Base-by-base conservation (phyloP, 306 rosid genomes). In the Cyclanthera cordifolia region DNA sequence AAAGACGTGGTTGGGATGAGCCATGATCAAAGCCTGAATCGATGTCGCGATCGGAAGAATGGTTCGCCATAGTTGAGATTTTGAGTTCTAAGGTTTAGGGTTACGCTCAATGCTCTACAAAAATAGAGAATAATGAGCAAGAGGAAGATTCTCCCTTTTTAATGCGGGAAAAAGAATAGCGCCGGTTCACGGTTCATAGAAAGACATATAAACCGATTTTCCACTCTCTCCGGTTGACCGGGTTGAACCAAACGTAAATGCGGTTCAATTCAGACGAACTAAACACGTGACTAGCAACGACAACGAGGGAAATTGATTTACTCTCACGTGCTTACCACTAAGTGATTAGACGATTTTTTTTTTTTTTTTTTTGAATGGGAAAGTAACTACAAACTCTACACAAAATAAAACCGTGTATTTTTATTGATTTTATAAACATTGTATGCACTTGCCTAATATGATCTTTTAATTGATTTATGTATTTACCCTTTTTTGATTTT, bases 41-140 rank as follows among this genome's bases (percentile, higher is more conserved):
- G 2, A 4, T 17, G 2, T 93, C 91, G 59, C 68, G 86, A 81
- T 88, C 87, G 34, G 88, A 80, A 45, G 77, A 51, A 67, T 76
- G 85, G 61, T 71, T 78, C 72, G 89, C 90, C 96, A 91, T 91
- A 8, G 46, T 34, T 71, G 19, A 12, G 58, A 24, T 61, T 46
- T 53, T 71, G 79, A 71, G 79, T 77, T 76, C 79, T 78, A 70
- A 60, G n/a, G 58, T 3, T 73, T 53, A 69, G 79, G 80, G 74
- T 28, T 86, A 75, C 83, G 78, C 39, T 58, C 61, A 17, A n/a
- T 27, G 1, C 30, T 27, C 30, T n/a, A n/a, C n/a, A n/a, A n/a
- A n/a, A n/a, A n/a, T n/a, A n/a, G n/a, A n/a, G n/a, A n/a, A n/a
- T n/a, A n/a, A n/a, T n/a, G n/a, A n/a, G n/a, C n/a, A n/a, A n/a